Conservation (phyloP, 257 asterid species). For the Petrea volubilis region DNA sequence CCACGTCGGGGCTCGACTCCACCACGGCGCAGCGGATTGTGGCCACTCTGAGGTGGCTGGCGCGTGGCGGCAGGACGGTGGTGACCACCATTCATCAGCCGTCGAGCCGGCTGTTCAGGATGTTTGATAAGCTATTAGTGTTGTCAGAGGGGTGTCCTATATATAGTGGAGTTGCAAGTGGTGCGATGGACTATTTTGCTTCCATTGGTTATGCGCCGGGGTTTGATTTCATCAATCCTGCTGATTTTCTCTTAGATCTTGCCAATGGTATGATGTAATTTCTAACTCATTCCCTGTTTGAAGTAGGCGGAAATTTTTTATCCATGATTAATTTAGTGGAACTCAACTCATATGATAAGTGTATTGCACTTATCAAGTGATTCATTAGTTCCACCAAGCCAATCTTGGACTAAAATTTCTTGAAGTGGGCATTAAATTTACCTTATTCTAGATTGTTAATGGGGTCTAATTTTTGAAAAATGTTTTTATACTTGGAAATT, state of each 20-base stretch:
- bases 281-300: not conserved
- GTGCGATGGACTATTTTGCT: slow-evolving; percentile 67
- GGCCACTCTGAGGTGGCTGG: slow-evolving; percentile 54
- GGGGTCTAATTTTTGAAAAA: too few species aligned
- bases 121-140: slow-evolving; percentile 78
- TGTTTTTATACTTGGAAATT: too few species aligned
- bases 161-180: slow-evolving; percentile 47
- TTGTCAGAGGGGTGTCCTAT: slow-evolving; percentile 71
- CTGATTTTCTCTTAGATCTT: slow-evolving; percentile 89
- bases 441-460: too few species aligned
- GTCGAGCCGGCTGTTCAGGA: slow-evolving; percentile 73
- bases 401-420: too few species aligned
- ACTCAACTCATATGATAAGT: too few species aligned
- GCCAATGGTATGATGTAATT: slow-evolving; percentile 78
- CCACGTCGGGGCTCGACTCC: slow-evolving; percentile 91
- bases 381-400: too few species aligned
- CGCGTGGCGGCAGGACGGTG: slow-evolving; percentile 75
- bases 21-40: slow-evolving; percentile 74
- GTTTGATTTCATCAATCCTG: slow-evolving; percentile 65
- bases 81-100: slow-evolving; percentile 85
- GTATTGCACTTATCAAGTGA: too few species aligned
- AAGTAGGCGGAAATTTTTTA: not conserved
- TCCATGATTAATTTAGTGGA: too few species aligned
- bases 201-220: slow-evolving; percentile 64
- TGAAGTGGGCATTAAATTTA: too few species aligned